Percentiles rank a stretch among this genome's conserved stretches.
These are phyloP conservation scores for Groenewaldozyma sp. DNA, from an alignment of 1,139 yeast species.

Conservation along the genomic window DNA sequence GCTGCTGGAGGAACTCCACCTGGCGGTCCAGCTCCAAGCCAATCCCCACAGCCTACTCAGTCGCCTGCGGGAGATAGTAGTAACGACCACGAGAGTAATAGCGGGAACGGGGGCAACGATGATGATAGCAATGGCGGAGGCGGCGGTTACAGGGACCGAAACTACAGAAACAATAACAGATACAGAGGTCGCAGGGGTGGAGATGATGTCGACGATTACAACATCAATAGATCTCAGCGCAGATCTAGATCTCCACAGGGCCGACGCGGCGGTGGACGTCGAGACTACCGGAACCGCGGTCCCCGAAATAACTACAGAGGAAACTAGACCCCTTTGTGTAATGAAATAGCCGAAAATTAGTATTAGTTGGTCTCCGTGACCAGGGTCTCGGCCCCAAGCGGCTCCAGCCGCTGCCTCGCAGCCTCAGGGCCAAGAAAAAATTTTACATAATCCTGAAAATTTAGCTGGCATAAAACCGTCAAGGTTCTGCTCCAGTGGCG, in stretches of 20 bases:
- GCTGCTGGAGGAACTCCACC: slow-evolving; percentile 5
- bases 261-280: slow-evolving; percentile 25
- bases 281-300: slow-evolving; percentile 7
- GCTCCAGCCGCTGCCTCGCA: too few relatives aligned
- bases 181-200: slow-evolving; percentile 14
- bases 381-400: too few relatives aligned
- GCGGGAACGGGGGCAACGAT: slow-evolving; percentile 6
- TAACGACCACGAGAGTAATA: slow-evolving; percentile 12
- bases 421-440: too few relatives aligned
- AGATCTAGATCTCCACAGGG: slow-evolving; percentile 25
- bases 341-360: too few relatives aligned
- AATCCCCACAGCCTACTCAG: slow-evolving; percentile 2
- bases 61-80: slow-evolving; percentile 10
- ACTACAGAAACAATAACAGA: slow-evolving; percentile 8
- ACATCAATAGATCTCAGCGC: slow-evolving; percentile 17
- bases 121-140: slow-evolving; percentile 8
- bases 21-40: slow-evolving; percentile 8
- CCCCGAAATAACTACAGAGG: not conserved
- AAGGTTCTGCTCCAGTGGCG: too few relatives aligned
- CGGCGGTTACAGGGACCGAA: slow-evolving; percentile 12
- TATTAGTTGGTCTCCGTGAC: too few relatives aligned
- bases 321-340: not conserved
- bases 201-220: slow-evolving; percentile 13
- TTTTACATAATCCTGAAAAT: too few relatives aligned
- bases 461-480: too few relatives aligned